Evolutionary conservation across 805 yeast genomes (phyloP).

Genomic region (Ogataea ramenticola): DNA sequence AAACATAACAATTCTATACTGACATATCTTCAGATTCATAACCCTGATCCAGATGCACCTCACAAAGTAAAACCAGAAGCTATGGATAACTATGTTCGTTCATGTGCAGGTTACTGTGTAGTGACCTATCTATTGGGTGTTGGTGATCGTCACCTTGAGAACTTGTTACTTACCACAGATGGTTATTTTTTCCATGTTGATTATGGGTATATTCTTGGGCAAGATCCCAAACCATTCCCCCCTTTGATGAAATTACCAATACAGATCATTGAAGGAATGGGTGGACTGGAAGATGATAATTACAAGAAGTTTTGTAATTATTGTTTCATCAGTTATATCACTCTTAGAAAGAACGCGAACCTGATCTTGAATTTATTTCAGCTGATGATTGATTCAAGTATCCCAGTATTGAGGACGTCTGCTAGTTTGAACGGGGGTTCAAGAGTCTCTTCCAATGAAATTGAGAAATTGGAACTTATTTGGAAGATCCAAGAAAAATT

Average conservation of each 20-base stretch:
- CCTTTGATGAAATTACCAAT: constrained; percentile 97
- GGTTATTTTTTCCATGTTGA: constrained; percentile 96
- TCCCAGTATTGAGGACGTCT: constrained; percentile 69
- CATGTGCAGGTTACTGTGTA: constrained; percentile 97
- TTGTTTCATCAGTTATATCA: constrained; percentile 91
- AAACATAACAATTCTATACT: constrained; percentile 69
- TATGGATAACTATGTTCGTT: constrained; percentile 90
- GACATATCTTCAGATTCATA: constrained; percentile 59
- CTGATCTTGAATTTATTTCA: constrained; percentile 86
- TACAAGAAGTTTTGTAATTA: constrained; percentile 83
- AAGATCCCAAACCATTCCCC: constrained; percentile 98
- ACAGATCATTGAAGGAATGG: constrained; percentile 96
- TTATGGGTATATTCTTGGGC: constrained; percentile 92
- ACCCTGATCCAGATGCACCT: constrained; percentile 41
- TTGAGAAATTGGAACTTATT: constrained; percentile 81
- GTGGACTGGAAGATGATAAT: constrained; percentile 82
- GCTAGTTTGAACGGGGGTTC: neutral
- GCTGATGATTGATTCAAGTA: constrained; percentile 87
- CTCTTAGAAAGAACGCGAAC: constrained; percentile 82
- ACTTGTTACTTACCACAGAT: constrained; percentile 67
- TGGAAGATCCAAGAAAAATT: constrained; percentile 92
- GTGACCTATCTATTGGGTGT: constrained; percentile 92
- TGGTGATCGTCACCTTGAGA: constrained; percentile 95
- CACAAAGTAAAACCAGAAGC: constrained; percentile 52
- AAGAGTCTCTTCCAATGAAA: constrained; percentile 25